A percentile compares a stretch with the other conserved stretches of the same genome.
These are phyloP conservation scores for Cutaneotrichosporon sp. DNA, from an alignment of 1,284 basidiomycete species.

Conservation along the genomic window DNA sequence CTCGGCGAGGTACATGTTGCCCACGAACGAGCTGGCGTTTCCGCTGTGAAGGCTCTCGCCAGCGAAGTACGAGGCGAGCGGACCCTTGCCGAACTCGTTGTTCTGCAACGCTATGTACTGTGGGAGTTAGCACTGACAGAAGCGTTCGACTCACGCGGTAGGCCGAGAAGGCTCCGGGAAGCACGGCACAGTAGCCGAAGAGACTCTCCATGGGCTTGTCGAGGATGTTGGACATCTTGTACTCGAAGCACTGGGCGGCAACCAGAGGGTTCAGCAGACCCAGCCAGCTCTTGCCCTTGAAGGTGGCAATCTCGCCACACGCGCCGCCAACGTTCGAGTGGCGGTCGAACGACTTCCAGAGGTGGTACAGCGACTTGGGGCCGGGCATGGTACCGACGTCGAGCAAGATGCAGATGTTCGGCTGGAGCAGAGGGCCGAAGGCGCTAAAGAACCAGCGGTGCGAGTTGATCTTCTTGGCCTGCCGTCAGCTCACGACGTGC, in stretches of 20 bases:
- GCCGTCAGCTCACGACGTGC: conserved; percentile 24
- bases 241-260: conserved; percentile 92
- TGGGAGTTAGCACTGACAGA: background rate
- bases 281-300: conserved; percentile 86
- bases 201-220: conserved; percentile 93
- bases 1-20: conserved; percentile 57
- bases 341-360: conserved; percentile 93
- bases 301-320: conserved; percentile 90
- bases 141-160: conserved; percentile 57
- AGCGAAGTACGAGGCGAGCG: conserved; percentile 94
- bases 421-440: conserved; percentile 64
- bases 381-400: conserved; percentile 92
- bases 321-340: conserved; percentile 92
- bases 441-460: conserved; percentile 97
- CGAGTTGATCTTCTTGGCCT: conserved; percentile 91
- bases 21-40: conserved; percentile 93
- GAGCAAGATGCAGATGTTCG: conserved; percentile 59
- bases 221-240: conserved; percentile 83
- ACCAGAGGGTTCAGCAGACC: conserved; percentile 85
- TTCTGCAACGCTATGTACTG: conserved; percentile 65
- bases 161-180: conserved; percentile 90
- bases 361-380: conserved; percentile 75
- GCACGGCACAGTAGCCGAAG: conserved; percentile 81
- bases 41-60: conserved; percentile 88
- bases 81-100: conserved; percentile 78